Evolutionary conservation across 176 grass and related monocot genomes (phyloP), one percentile per base, ranked within the genome.

Genomic region (Avena eriantha): DNA sequence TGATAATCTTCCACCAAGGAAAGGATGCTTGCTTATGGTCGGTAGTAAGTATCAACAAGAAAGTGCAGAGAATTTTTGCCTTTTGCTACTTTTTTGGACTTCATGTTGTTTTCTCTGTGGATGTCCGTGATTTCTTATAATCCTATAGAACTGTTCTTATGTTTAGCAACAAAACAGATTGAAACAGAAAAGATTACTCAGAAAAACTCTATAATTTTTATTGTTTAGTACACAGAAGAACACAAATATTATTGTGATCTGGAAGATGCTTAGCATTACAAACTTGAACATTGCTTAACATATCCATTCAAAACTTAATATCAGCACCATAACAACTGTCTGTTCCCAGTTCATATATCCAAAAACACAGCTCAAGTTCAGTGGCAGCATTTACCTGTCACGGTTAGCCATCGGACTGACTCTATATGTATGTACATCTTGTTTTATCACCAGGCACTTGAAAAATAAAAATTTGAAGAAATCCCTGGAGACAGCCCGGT

Each of bases 391-490:
- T 29, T 29, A 29, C 29, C 29, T 54, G 21, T 86, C 50, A 78
- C 86, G 4, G 70, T 50, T 61, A 54, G 60, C 15, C 35, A 39
- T 81, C 49, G 50, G 18, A 26, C 14, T 24, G 46, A 68, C 65
- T 56, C 29, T 29, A 16, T 54, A 34, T 51, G 18, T 56, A 1
- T 4, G 21, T 29, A 41, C 23, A 84, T 7, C 76, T 60, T 80
- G 57, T 69, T 51, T 70, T 69, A 64, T 89, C 24, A 34, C 15
- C 75, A 98, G 95, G 95, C 93, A 89, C 93, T 98, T 89, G 93
- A 95, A 94, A 95, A 98, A 86, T 98, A 93, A 73, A 98, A 98
- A 89, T 95, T 95, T 78, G 90, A 98, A 80, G 89, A 98, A 16
- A 1, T 93, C 91, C 0, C 83, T 98, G 64, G 91, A 95, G 83